Evolutionary conservation across 495 filamentous ascomycete species (phyloP), one percentile per base, ranked within the genome.

Genomic region (Hypoxylon subgilvum): DNA sequence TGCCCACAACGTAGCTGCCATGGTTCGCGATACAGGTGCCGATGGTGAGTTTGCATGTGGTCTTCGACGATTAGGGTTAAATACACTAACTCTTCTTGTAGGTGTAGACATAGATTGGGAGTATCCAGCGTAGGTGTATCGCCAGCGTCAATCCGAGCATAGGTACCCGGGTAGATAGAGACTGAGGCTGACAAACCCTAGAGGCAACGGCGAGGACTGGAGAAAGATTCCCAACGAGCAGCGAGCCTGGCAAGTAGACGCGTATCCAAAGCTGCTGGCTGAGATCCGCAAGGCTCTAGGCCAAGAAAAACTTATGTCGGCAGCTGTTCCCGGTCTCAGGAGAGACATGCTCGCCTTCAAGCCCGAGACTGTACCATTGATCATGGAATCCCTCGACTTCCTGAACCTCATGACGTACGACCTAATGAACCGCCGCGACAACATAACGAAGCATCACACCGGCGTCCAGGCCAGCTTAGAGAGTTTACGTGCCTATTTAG

Each of bases 341-440:
- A 70, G 76, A 38, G 88, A 92, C 59, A 88, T 92, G 85, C 78
- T 92, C 10, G 88, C 87, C 40, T 92, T 86, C 66, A 89, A 82
- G 6, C 62, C 74, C n/a, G 68, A 82, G 22, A 85, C 82, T 1
- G 76, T 87, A 0, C 86, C 87, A 1, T 64, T 72, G 39, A 88
- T 92, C 67, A 84, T 78, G 73, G 63, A 73, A 38, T 80, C 84
- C 1, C 75, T 91, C 7, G 87, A 91, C 68, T 88, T 88, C 71
- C 74, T 90, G 65, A 92, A 90, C 65, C 79, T 91, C 44, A 92
- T 92, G 88, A 83, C 82, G 16, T 92, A 92, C 72, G 88, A 92
- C 58, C 66, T 92, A 44, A 87, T 88, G 82, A 91, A 90, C 72
- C 82, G 88, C 16, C 84, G 88, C 13, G 84, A 91, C 63, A 83